phyloP scores from a whole-genome alignment of 2,329 filamentous ascomycete species.

The Macrophomina tecta region DNA sequence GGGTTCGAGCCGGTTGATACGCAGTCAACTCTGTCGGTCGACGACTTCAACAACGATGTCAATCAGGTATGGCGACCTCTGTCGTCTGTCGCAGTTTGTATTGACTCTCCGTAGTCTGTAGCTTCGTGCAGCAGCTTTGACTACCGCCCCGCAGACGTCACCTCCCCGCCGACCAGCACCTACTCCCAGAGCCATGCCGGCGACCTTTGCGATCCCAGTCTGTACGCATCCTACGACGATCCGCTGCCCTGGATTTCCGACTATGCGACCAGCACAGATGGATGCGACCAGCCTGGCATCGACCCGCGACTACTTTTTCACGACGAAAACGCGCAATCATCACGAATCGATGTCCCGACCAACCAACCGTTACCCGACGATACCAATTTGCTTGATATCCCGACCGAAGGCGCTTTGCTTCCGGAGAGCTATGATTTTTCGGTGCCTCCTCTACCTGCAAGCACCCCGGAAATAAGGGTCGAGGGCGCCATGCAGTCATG shows the following conservation, averaged over 20 bases:
- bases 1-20: background rate
- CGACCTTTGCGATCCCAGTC: background rate
- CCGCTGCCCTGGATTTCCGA: background rate
- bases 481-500: background rate
- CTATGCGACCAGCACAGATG: background rate
- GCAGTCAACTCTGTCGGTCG: background rate
- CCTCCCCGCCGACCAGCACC: background rate
- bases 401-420: background rate
- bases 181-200: background rate
- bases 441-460: background rate
- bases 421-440: background rate
- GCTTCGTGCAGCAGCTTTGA: background rate
- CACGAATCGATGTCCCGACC: background rate
- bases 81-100: background rate
- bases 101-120: slow-evolving; percentile 1
- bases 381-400: background rate
- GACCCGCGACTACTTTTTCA: too few relatives aligned
- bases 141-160: background rate
- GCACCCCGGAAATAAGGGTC: background rate
- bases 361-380: too few relatives aligned
- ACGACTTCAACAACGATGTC: slow-evolving; percentile 3
- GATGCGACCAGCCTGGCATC: too few relatives aligned
- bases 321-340: background rate
- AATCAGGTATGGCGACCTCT: background rate
- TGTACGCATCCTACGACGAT: background rate